Evolutionary conservation across 2,329 filamentous ascomycete genomes (phyloP), one percentile per base, ranked within the genome.

Genomic region (Xylaria sp.): DNA sequence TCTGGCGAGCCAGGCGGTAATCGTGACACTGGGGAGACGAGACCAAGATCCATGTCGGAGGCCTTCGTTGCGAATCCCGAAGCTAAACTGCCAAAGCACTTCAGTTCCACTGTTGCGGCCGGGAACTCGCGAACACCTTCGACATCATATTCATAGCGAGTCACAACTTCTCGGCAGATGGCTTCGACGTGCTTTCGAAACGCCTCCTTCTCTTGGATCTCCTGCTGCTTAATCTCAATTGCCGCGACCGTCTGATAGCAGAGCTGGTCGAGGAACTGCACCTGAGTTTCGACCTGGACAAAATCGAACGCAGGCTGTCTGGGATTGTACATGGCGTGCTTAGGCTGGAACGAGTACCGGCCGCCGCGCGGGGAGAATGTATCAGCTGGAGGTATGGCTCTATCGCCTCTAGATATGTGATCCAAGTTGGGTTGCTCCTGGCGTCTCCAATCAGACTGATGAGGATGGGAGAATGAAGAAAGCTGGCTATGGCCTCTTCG

Each of bases 1-100:
- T 80, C 80, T 13, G 79, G 71, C 11, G 78, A 77, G 62, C 84
- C 80, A 2, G 81, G 79, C 55, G 81, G 77, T 50, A 80, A 75
- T 18, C 73, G 70, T 1, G 88, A 87, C 53, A 80, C 74, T 2
- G 83, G 83, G 1, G 89, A 88, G 4, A 94, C 77, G 39, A 96
- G 81, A 7, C 88, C 89, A 35, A 96, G 82, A 73, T 97, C 92
- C 88, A 96, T 91, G 69, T 96, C 92, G 1, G 92, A 93, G n/a
- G 86, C 85, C 67, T 89, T 89, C 9, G 90, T 91, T 2, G 90
- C 92, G 74, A 96, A 96, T 0, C 92, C 92, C 10, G 91, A 92
- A 18, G 84, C 83, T 52, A 95, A 79, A 71, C 91, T 95, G 4
- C 91, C 92, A 70, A 94, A 95, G 68, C 88, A 91, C 66, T 85